Percentiles rank a stretch among this genome's conserved stretches.
Evolutionary conservation across 2,329 filamentous ascomycete species (phyloP).

Genomic region (Penicillium sp.): DNA sequence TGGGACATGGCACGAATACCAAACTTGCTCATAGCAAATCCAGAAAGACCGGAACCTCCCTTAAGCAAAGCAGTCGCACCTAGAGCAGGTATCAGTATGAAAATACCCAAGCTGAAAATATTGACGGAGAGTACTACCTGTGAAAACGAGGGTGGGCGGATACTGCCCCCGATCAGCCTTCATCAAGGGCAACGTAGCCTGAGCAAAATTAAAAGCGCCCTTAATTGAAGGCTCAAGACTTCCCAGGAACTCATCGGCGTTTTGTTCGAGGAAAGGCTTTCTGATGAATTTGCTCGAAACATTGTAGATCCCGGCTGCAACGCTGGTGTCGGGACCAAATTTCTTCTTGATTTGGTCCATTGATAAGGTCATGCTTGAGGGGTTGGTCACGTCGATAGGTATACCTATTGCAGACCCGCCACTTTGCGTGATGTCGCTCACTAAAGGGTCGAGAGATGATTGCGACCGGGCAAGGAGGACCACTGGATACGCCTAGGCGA

Average conservation of each 20-base stretch:
- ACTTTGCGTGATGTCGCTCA: constrained; percentile 67
- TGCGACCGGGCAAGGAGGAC: constrained; percentile 73
- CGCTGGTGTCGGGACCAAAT: constrained; percentile 13
- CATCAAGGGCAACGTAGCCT: constrained; percentile 51
- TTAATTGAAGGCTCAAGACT: constrained; percentile 35
- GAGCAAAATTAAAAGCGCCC: constrained; percentile 57
- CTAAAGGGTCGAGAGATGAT: constrained; percentile 67
- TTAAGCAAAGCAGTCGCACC: constrained; percentile 59
- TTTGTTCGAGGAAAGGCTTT: constrained; percentile 34
- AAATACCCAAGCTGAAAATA: not conserved
- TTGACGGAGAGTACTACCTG: constrained; percentile 24
- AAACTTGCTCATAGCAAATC: constrained; percentile 58
- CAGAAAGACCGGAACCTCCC: constrained; percentile 53
- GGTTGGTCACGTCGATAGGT: constrained; percentile 65
- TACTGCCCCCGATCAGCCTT: constrained; percentile 42
- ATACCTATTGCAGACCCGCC: constrained; percentile 75
- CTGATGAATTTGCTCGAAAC: constrained; percentile 45
- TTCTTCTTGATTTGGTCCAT: constrained; percentile 16
- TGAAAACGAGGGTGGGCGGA: constrained; percentile 60
- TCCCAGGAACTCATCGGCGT: constrained; percentile 23
- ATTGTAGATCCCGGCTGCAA: constrained; percentile 57
- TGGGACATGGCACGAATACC: constrained; percentile 57
- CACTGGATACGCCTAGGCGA: constrained; percentile 70
- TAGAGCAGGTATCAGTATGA: not conserved
- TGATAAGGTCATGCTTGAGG: constrained; percentile 48